phyloP scores from a whole-genome alignment of 495 filamentous ascomycete species.

The Letharia columbiana region DNA sequence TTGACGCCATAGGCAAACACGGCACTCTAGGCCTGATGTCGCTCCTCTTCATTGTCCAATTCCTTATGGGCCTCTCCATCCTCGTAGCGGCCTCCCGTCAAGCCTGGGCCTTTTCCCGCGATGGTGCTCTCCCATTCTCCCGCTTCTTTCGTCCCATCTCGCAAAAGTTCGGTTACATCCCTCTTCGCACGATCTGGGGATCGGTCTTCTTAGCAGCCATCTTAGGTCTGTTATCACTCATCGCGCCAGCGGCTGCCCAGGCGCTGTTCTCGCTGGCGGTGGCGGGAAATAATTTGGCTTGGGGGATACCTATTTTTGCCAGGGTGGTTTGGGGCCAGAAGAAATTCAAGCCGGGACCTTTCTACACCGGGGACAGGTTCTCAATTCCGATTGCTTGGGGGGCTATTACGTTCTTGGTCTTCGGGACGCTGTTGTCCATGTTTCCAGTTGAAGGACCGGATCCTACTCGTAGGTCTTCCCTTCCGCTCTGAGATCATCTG shows the following conservation, averaged over 20 bases:
- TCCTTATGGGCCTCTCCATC: constrained; percentile 46
- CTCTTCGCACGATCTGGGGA: constrained; percentile 54
- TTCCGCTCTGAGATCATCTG: not conserved
- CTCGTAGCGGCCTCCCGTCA: constrained; percentile 49
- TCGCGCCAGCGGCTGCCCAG: constrained; percentile 48
- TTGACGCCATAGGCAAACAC: constrained; percentile 44
- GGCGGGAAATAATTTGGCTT: constrained; percentile 54
- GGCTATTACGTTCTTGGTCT: constrained; percentile 47
- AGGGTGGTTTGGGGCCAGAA: constrained; percentile 53
- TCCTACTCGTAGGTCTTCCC: constrained; percentile 37
- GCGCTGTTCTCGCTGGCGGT: constrained; percentile 57
- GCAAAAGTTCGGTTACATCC: constrained; percentile 50
- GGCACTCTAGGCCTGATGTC: constrained; percentile 50
- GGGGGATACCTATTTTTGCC: constrained; percentile 54
- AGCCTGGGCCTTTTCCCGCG: constrained; percentile 53
- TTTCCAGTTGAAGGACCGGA: constrained; percentile 50
- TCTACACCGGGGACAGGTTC: constrained; percentile 47
- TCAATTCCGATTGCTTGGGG: constrained; percentile 46
- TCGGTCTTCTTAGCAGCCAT: constrained; percentile 43
- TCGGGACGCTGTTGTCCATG: constrained; percentile 50
- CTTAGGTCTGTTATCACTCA: constrained; percentile 52
- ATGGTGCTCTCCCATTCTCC: constrained; percentile 54
- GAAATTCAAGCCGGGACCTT: constrained; percentile 55
- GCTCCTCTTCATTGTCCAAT: constrained; percentile 46
- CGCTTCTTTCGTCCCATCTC: constrained; percentile 51